Base-by-base conservation (phyloP, 2,329 filamentous ascomycete species). In the Epichloe festucae region DNA sequence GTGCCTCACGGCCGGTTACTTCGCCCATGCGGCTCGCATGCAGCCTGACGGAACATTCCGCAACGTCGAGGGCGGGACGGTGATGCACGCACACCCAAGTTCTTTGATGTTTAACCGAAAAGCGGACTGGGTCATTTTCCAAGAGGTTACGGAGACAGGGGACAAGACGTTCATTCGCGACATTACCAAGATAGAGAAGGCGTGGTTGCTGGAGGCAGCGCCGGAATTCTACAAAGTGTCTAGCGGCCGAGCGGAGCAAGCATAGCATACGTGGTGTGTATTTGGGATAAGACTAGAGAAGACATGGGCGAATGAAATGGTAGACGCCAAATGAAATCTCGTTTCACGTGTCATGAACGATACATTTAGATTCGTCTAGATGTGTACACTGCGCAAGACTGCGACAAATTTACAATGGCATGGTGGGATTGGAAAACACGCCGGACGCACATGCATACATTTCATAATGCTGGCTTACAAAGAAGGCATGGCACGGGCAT, bases 101-200 rank as follows among this genome's bases (percentile, higher is more conserved):
- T 94, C 87, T 40, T 70, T 97, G 58, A 89, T 97, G 82, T 97
- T 97, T 73, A 95, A 95, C 67, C 82, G 90, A 52, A 96, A 94
- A 71, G 89, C 89, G 11, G 89, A 96, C 57, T 97, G 91, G 89
- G 89, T 97, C 10, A 78, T 98, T 36, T 98, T 96, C 63, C 86
- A 94, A 60, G 91, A 96, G 69, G 81, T 95, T 39, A 81, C 95
- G 75, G 88, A 97, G 70, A 94, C 87, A 4, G 81, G 85, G 10
- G 81, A 79, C 56, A 97, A 97, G 74, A 89, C 80, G 0, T 97
- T 85, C 64, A 94, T 98, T 60, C 77, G 89, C 51, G 91, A 97
- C 67, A 73, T 97, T 53, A 93, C 84, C n/a, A 93, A 88, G 71
- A 87, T 97, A 60, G 87, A 96, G 65, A 95, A 89, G 74, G 74